These are phyloP conservation scores for Serendipita sp. DNA, from an alignment of 768 basidiomycete genomes.

Conservation along the genomic window DNA sequence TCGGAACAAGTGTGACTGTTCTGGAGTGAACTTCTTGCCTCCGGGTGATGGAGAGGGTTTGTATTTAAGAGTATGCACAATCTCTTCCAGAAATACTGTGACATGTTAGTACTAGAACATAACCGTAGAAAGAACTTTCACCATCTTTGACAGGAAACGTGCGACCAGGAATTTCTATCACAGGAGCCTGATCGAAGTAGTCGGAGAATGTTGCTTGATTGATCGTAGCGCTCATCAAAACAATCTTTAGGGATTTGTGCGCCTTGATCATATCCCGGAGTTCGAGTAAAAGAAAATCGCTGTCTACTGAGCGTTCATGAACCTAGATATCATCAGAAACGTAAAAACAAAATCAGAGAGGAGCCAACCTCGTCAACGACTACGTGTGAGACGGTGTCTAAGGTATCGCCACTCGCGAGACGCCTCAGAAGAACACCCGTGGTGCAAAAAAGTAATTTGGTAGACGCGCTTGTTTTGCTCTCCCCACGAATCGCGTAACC, in stretches of 20 bases:
- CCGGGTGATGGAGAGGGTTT: constrained; percentile 26
- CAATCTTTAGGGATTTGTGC: constrained; percentile 54
- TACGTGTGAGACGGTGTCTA: constrained; percentile 63
- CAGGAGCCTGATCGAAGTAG: constrained; percentile 71
- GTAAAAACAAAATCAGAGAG: background rate
- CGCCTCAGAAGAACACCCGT: constrained; percentile 83
- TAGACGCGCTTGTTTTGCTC: constrained; percentile 44
- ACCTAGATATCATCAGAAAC: constrained; percentile 31
- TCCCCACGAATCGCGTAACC: constrained; percentile 88
- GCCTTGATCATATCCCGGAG: constrained; percentile 55
- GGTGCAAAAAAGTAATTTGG: constrained; percentile 78
- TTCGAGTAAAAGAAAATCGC: constrained; percentile 77
- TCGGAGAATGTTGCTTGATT: constrained; percentile 71
- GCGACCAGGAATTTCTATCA: constrained; percentile 71
- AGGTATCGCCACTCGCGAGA: constrained; percentile 47
- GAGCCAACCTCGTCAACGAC: constrained; percentile 71
- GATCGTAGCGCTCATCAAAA: constrained; percentile 92
- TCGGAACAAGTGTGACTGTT: constrained; percentile 32
- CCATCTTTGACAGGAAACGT: constrained; percentile 65
- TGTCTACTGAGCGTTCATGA: constrained; percentile 83
- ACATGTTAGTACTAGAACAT: background rate
- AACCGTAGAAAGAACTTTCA: constrained; percentile 15
- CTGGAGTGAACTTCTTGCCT: constrained; percentile 28
- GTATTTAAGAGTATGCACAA: constrained; percentile 44
- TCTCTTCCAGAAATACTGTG: constrained; percentile 55